Evolutionary conservation across 1,284 basidiomycete genomes (phyloP).

Genomic region (Fomitopsis pinicola): DNA sequence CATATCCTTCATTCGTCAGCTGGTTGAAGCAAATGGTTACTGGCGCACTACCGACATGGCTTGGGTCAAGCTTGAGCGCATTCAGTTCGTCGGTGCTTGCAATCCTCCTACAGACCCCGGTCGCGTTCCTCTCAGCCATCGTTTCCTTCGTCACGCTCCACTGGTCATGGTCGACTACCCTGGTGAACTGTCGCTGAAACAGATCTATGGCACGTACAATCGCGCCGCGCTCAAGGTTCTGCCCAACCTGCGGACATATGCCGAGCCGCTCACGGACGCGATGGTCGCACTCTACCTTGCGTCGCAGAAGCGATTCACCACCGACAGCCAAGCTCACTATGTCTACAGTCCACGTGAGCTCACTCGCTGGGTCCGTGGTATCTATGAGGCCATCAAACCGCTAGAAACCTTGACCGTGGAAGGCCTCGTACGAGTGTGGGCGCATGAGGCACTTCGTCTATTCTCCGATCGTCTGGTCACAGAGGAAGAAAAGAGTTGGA

Average conservation of each 20-base stretch:
- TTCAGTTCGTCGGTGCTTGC: conserved; percentile 99
- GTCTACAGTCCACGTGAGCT: conserved; percentile 99
- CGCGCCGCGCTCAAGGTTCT: conserved; percentile 95
- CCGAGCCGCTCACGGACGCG: conserved; percentile 93
- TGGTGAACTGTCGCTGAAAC: conserved; percentile 93
- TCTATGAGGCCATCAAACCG: conserved; percentile 95
- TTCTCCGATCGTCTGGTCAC: conserved; percentile 97
- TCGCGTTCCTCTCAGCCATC: conserved; percentile 94
- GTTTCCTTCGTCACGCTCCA: conserved; percentile 97
- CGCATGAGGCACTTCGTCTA: conserved; percentile 94
- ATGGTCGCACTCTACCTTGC: conserved; percentile 97
- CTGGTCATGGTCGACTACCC: conserved; percentile 99
- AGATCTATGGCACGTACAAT: conserved; percentile 99
- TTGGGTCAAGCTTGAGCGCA: conserved; percentile 97
- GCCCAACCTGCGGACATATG: conserved; percentile 89
- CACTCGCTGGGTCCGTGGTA: conserved; percentile 96
- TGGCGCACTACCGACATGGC: conserved; percentile 95
- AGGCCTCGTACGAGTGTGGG: conserved; percentile 96
- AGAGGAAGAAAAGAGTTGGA: conserved; percentile 92
- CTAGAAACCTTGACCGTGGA: conserved; percentile 89
- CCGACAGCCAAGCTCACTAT: conserved; percentile 97
- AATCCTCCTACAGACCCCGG: conserved; percentile 99
- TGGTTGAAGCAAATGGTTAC: conserved; percentile 94
- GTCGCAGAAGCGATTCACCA: conserved; percentile 93
- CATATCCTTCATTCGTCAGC: conserved; percentile 96